Percentiles rank a stretch among this genome's conserved stretches.
Evolutionary conservation across 2,329 filamentous ascomycete genomes (phyloP).

Genomic region (Botrytis tulipae): DNA sequence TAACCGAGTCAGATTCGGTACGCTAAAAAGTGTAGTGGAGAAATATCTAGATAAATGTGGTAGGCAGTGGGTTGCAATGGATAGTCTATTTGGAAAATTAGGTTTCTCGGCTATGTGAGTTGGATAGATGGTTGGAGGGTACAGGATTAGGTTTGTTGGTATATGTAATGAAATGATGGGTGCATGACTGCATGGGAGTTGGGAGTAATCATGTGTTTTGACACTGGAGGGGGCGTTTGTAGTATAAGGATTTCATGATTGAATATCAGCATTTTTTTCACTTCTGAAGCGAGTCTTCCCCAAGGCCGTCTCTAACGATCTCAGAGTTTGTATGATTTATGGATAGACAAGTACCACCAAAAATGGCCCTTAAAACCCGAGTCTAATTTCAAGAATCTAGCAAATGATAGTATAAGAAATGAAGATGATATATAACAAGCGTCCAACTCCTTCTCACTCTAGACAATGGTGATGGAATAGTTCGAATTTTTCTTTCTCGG

Average conservation of each 20-base stretch:
- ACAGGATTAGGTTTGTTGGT: not conserved
- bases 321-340: no score
- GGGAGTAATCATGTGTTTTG: not conserved
- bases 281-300: not conserved
- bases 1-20: constrained; percentile 76
- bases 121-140: not conserved
- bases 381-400: no score
- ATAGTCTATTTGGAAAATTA: constrained; percentile 72
- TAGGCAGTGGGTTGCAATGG: constrained; percentile 91
- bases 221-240: not conserved
- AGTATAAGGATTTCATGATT: not conserved
- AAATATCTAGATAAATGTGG: constrained; percentile 87
- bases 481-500: no score
- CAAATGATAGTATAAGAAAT: no score
- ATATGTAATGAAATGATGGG: constrained; percentile 4
- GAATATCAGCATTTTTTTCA: not conserved
- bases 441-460: no score
- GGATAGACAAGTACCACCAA: no score
- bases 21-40: constrained; percentile 74
- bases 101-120: constrained; percentile 45
- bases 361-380: fast-evolving
- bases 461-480: no score
- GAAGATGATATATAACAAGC: no score
- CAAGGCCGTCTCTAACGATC: no score
- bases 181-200: constrained; percentile 8